Conservation (phyloP, 1,284 basidiomycete species). For the Cutaneotrichosporon arboriforme region DNA sequence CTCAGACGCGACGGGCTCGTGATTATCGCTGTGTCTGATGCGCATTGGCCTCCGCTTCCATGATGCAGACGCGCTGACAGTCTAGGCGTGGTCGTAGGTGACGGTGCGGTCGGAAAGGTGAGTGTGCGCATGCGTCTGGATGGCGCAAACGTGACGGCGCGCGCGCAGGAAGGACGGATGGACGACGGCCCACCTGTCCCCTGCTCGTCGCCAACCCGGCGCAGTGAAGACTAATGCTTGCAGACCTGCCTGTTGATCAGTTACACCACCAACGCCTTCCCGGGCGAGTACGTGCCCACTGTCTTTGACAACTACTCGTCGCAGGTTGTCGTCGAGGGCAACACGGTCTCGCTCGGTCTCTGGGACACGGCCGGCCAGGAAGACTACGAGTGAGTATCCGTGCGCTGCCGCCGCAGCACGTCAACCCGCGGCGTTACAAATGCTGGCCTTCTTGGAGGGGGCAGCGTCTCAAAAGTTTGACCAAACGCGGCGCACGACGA, state of each 20-base stretch:
- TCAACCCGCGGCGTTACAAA: not conserved
- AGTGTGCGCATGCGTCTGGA: conserved; percentile 28
- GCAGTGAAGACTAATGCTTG: not conserved
- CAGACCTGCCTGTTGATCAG: conserved; percentile 95
- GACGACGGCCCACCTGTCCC: too few species aligned
- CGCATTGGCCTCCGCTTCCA: too few species aligned
- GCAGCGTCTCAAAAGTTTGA: not conserved
- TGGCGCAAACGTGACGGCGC: not conserved
- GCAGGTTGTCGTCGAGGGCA: conserved; percentile 95
- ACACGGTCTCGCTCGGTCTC: conserved; percentile 92
- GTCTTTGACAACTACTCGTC: conserved; percentile 52
- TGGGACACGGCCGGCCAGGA: conserved; percentile 99
- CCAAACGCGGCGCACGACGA: too few species aligned
- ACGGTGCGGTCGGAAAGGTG: conserved; percentile 99
- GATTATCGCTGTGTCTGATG: not conserved
- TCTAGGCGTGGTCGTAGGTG: conserved; percentile 82
- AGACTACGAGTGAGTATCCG: conserved; percentile 56
- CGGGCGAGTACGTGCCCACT: conserved; percentile 97
- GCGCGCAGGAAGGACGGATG: not conserved
- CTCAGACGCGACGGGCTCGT: not conserved
- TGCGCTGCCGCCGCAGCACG: not conserved
- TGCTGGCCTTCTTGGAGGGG: not conserved
- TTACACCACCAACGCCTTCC: conserved; percentile 79
- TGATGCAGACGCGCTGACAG: not conserved
- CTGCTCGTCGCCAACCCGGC: not conserved